Evolutionary conservation across 371 early-diverging fungal species (phyloP).

Genomic region (Paraphysoderma sedebokerense): DNA sequence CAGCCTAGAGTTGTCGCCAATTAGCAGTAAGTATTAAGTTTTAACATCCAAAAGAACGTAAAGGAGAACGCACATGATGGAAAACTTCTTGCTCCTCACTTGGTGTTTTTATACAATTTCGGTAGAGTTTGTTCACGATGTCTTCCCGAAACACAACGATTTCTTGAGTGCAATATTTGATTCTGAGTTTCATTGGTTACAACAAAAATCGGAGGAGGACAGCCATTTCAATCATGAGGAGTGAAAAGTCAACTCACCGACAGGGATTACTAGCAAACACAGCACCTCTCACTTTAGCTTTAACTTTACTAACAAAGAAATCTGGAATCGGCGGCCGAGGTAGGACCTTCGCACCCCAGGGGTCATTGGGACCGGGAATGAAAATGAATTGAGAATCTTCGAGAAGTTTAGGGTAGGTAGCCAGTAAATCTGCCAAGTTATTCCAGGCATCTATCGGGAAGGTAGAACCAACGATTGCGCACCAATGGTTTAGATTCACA

Average conservation of each 20-base stretch:
- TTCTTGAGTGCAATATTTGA: constrained; percentile 68
- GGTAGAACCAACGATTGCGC: background rate
- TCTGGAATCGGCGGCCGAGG: constrained; percentile 63
- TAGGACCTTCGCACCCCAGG: constrained; percentile 47
- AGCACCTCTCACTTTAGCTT: constrained; percentile 30
- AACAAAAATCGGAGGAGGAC: background rate
- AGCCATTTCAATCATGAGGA: background rate
- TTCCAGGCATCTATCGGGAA: constrained; percentile 35
- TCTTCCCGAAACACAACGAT: constrained; percentile 77
- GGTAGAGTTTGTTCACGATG: constrained; percentile 45
- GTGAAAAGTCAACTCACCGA: constrained; percentile 29
- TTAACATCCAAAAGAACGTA: no score
- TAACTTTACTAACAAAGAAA: constrained; percentile 37
- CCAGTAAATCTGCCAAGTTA: constrained; percentile 50
- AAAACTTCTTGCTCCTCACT: constrained; percentile 29
- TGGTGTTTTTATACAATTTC: constrained; percentile 53
- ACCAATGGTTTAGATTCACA: background rate
- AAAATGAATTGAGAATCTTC: constrained; percentile 56
- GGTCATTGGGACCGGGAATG: constrained; percentile 78
- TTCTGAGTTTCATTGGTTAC: constrained; percentile 17
- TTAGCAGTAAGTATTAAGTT: background rate
- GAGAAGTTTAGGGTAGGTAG: constrained; percentile 46
- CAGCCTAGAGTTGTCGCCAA: constrained; percentile 30
- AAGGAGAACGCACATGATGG: constrained; percentile 35
- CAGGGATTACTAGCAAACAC: constrained; percentile 69